Base-by-base conservation (phyloP, 192 early-diverging fungal species). In the Gorgonomyces haynaldii region DNA sequence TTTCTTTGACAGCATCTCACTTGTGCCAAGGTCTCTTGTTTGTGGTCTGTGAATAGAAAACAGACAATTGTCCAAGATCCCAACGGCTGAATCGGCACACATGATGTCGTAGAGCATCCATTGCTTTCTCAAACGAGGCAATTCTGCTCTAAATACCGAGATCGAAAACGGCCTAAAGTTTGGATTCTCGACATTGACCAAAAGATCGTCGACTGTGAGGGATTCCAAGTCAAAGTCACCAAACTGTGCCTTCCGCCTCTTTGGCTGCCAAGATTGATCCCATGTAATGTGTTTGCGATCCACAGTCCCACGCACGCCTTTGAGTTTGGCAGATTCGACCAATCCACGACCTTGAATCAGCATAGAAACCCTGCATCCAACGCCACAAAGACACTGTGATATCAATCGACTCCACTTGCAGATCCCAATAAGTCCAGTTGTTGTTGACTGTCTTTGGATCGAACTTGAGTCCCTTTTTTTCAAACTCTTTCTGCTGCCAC, bases 41-140 rank as follows among this genome's bases (percentile, higher is more conserved):
- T 88, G 87, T n/a, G 87, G 80, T 38, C 81, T 79, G 58, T 91
- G 88, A 15, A 95, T 81, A 45, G 82, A 88, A 52, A 98, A 98
- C 49, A 96, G 60, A 53, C 90, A 93, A 53, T 92, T 86, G 54
- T 96, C 91, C 56, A 91, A 91, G 62, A 83, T 85, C 6, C 94
- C 94, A 4, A 89, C 82, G 47, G 92, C 82, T 3, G 77, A 79
- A 39, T 85, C 82, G 7, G 94, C 94, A 42, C 82, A 79, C 45
- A 98, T 64, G 19, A 88, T 57, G 56, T 97, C 94, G 53, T 86
- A 89, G 27, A 90, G 72, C 16, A 98, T 55, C 89, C 90, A 98
- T 57, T 91, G 90, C 56, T 88, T 81, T 21, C 94, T 67, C 37
- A 98, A 83, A 15, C 63, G 64, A 1, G 86, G 85, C 44, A 95